Conservation (phyloP, 2,329 filamentous ascomycete genomes). For the Alternaria sp. region DNA sequence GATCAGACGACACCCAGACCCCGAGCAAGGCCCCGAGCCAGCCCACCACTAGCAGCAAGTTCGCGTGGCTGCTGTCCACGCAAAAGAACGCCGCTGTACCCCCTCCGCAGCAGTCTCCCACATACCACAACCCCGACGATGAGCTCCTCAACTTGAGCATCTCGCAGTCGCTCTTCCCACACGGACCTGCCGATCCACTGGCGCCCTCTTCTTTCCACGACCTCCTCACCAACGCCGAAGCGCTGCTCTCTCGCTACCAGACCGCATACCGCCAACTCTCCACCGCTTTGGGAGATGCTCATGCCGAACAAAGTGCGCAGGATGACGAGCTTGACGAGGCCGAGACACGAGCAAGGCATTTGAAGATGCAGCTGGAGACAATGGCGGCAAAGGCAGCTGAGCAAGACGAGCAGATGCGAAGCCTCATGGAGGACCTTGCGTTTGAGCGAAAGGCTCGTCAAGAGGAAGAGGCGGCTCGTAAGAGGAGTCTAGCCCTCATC, state of each 20-base stretch:
- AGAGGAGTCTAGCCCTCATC: constrained; percentile 39
- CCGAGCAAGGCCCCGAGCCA: constrained; percentile 29
- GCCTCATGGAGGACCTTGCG: constrained; percentile 42
- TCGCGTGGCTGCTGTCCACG: constrained; percentile 46
- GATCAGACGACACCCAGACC: constrained; percentile 19
- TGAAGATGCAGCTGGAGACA: constrained; percentile 67
- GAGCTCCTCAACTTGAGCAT: constrained; percentile 64
- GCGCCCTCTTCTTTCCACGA: constrained; percentile 63
- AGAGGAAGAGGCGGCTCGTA: constrained; percentile 45
- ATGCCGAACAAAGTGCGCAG: constrained; percentile 63
- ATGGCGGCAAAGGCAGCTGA: constrained; percentile 63
- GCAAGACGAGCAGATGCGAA: constrained; percentile 61
- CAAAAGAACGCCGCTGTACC: constrained; percentile 42
- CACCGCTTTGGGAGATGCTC: constrained; percentile 54
- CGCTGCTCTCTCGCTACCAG: constrained; percentile 62
- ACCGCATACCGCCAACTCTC: constrained; percentile 58
- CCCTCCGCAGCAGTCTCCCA: constrained; percentile 32
- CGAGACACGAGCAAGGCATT: constrained; percentile 61
- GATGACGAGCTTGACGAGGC: constrained; percentile 68
- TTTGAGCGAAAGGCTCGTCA: constrained; percentile 42
- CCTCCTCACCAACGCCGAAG: constrained; percentile 63
- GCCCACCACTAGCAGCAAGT: constrained; percentile 39
- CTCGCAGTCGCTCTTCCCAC: constrained; percentile 60
- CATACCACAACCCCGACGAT: constrained; percentile 47
- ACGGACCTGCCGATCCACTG: constrained; percentile 56